Evolutionary conservation across 2,329 filamentous ascomycete species (phyloP).

Genomic region (Knufia petricola): DNA sequence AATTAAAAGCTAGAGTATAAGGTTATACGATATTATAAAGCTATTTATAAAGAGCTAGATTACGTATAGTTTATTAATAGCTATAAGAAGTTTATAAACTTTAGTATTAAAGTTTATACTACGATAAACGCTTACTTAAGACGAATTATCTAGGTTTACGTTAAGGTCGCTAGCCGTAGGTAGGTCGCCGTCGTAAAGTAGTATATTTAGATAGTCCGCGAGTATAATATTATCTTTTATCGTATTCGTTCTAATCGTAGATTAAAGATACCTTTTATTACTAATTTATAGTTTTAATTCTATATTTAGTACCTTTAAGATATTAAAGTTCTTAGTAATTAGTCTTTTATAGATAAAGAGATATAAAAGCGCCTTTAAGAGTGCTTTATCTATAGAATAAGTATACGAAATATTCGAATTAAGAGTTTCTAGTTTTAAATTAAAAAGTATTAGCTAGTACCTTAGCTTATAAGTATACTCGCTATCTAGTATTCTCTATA

Average conservation of each 20-base stretch:
- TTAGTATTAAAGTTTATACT: slow-evolving; percentile 22
- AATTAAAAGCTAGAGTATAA: neutral
- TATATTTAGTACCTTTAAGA: neutral
- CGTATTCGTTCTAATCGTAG: neutral
- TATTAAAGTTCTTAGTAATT: too few species aligned
- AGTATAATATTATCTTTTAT: neutral
- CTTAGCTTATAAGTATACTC: too few species aligned
- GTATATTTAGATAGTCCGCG: slow-evolving; percentile 11
- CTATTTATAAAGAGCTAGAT: slow-evolving; percentile 14
- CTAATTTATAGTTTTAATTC: neutral
- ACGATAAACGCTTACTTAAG: slow-evolving; percentile 20
- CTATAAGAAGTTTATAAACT: slow-evolving; percentile 18
- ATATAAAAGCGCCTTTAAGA: too few species aligned
- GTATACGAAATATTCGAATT: too few species aligned
- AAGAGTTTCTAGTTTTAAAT: too few species aligned
- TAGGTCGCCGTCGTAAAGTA: slow-evolving; percentile 19
- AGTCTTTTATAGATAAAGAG: too few species aligned
- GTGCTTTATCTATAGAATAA: too few species aligned
- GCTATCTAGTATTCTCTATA: too few species aligned
- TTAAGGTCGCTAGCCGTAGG: slow-evolving; percentile 13
- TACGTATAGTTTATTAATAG: slow-evolving; percentile 21
- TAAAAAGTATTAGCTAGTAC: too few species aligned
- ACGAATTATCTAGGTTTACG: slow-evolving; percentile 21
- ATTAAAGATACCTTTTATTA: neutral
- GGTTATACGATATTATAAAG: neutral